Evolutionary conservation across 345 rosid genomes (phyloP).

Genomic region (Eucalyptus tenuipes): DNA sequence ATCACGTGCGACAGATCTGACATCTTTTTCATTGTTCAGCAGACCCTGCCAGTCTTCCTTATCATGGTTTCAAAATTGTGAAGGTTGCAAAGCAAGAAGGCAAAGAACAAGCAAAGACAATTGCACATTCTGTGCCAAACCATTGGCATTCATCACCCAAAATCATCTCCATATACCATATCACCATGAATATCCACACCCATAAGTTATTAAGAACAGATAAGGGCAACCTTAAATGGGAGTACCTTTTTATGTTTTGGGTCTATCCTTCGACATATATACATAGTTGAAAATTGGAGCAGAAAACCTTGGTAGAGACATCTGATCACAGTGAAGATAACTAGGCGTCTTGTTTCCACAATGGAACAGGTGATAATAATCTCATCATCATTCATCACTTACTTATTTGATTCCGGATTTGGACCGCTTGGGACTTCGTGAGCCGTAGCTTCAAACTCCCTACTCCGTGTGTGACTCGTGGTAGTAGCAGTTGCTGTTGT

Average conservation of each 20-base stretch:
- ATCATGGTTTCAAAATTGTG: not conserved
- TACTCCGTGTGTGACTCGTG: not conserved
- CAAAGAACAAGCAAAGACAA: not conserved
- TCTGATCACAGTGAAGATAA: not conserved
- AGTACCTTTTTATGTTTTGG: not conserved
- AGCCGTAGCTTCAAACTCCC: conserved; percentile 13
- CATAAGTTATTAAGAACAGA: not conserved
- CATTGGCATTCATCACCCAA: not conserved
- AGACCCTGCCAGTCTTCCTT: not conserved
- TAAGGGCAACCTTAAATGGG: not conserved
- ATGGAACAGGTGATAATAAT: not conserved
- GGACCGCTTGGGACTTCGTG: conserved; percentile 53
- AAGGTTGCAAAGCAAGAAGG: not conserved
- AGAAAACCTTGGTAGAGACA: not conserved
- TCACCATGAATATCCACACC: not conserved
- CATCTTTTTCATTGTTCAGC: not conserved
- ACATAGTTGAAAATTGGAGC: not conserved
- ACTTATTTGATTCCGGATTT: conserved; percentile 47
- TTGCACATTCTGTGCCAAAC: not conserved
- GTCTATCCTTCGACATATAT: not conserved
- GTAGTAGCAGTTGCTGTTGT: not conserved
- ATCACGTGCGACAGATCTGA: not conserved
- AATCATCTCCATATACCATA: not conserved
- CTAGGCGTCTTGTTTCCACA: not conserved
- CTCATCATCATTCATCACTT: not conserved